Evolutionary conservation across 441 rosid species (phyloP), one percentile per base, ranked within the genome.

Genomic region (Aquilaria agallochum): DNA sequence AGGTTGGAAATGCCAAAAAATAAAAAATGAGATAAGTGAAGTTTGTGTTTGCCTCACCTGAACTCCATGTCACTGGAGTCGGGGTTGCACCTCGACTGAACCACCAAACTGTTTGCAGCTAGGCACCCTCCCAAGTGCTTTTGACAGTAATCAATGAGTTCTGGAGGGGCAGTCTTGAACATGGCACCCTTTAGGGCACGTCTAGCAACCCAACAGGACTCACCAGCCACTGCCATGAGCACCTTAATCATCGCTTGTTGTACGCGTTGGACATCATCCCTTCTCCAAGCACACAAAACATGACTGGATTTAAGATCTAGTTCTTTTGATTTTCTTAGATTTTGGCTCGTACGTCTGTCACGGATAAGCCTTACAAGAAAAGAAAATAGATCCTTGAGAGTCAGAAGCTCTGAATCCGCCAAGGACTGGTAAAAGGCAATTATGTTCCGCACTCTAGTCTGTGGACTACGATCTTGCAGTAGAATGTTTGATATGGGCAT

Each of bases 101-200:
- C 90, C 31, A 80, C 74, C 74, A 54, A 68, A 56, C 78, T 73
- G 54, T 71, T 68, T 42, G 75, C 62, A 31, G 68, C 74, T 59
- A 74, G 52, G 34, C 62, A 67, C 56, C 89, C 91, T 31, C 75
- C 78, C 34, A 83, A 56, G 75, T 86, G 80, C 69, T 79, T 84
- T 36, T 86, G 84, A 78, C 86, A 83, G 62, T 86, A 89, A 62
- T 89, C 78, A 56, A 86, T 75, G 48, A 84, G 83, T 65, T 84
- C 83, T 11, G 80, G 72, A 49, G 91, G 76, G 30, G 82, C 86
- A 50, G 70, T 61, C 63, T 69, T 83, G 67, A 67, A 80, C 65
- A 79, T 20, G 53, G 74, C 80, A 59, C 86, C 84, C 64, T 84
- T 89, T 8, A 86, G 85, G 62, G 83, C 70, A 64, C 76, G 80